These are phyloP conservation scores for Limnanthes douglasii DNA, from an alignment of 345 rosid species.

Conservation along the genomic window DNA sequence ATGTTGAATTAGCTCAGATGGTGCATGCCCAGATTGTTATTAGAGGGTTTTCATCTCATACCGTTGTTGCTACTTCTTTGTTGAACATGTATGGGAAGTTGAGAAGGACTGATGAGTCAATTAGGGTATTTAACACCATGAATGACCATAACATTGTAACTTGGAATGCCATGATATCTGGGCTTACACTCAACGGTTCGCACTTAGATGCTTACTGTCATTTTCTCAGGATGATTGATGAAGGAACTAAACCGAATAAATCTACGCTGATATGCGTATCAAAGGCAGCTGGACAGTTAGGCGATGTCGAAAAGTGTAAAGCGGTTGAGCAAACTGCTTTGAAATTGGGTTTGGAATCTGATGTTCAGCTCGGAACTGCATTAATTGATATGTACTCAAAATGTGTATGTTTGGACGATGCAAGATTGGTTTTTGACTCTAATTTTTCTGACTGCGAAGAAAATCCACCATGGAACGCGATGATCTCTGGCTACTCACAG, in stretches of 20 bases:
- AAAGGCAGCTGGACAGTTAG: conserved; percentile 24
- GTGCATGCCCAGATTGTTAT: conserved; percentile 22
- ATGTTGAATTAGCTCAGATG: conserved; percentile 17
- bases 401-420: conserved; percentile 20
- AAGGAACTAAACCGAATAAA: conserved; percentile 13
- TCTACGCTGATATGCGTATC: conserved; percentile 18
- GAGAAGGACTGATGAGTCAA: conserved; percentile 17
- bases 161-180: conserved; percentile 33
- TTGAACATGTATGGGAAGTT: conserved; percentile 33
- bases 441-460: conserved; percentile 8
- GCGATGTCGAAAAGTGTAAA: conserved; percentile 16
- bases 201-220: conserved; percentile 18
- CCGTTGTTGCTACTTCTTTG: conserved; percentile 20
- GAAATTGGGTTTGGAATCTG: conserved; percentile 15
- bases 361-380: conserved; percentile 25
- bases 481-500: conserved; percentile 23
- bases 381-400: conserved; percentile 31
- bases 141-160: conserved; percentile 15
- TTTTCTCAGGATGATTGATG: conserved; percentile 16
- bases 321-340: conserved; percentile 12
- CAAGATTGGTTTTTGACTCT: conserved; percentile 15
- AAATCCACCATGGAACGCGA: conserved; percentile 28
- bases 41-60: conserved; percentile 17
- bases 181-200: conserved; percentile 21
- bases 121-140: conserved; percentile 19